Evolutionary conservation across 116 monocot genomes (phyloP), one percentile per base, ranked within the genome.

Genomic region (Dioscorea cayenensis): DNA sequence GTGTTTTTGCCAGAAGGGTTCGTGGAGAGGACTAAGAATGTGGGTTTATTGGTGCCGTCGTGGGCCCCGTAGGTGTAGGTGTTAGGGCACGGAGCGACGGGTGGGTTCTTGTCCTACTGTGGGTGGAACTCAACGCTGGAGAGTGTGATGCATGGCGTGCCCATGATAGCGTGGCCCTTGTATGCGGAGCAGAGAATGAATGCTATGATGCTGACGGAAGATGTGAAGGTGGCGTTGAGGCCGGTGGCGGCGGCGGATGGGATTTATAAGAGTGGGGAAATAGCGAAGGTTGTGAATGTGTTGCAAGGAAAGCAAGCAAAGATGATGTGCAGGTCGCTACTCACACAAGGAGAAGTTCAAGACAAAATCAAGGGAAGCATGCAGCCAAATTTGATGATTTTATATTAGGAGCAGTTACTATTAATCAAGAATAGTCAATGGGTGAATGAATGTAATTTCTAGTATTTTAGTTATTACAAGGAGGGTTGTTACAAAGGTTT

Each of bases 81-180:
- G 35, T 55, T 86, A 25, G 58, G 18, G n/a, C 82, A 86, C 67
- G 60, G 0, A 11, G n/a, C 82, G 12, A 76, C 74, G 14, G 86
- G 77, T 0, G 86, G 74, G 28, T 86, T 82, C 61, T 43, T 79
- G 27, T 68, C 73, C 5, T 80, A 84, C 61, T 80, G 80, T 36
- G 84, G 84, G 7, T 87, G 83, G 83, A 87, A 87, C 77, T 83
- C 79, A 55, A 49, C 58, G 20, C 72, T 80, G 7, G 84, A 84
- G 67, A 71, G 77, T 55, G 49, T 81, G 38, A 36, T 17, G 5
- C 55, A 61, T n/a, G 85, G 85, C 32, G 81, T 85, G 72, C 74
- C 85, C 5, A 85, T 84, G 74, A 74, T 80, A 6, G 75, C 84
- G 6, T 81, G 81, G 81, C 84, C 84, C 22, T 66, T 84, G 60